Evolutionary conservation across 257 asterid species (phyloP).

Genomic region (Fraxinus americana): DNA sequence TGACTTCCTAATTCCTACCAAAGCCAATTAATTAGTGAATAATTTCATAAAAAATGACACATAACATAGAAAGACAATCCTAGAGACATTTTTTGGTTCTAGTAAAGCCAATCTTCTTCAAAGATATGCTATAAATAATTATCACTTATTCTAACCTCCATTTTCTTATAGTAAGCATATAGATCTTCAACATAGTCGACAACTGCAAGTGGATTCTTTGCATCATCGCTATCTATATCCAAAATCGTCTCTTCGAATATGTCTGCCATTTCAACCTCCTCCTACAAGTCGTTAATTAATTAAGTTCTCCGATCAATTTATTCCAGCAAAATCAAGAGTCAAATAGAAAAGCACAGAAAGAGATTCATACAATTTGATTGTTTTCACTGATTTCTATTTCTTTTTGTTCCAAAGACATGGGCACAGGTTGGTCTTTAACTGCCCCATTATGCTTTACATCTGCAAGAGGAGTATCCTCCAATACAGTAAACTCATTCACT

Average conservation of each 20-base stretch:
- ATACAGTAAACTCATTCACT: slow-evolving; percentile 38
- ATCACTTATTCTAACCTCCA: slow-evolving; percentile 53
- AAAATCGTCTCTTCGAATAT: slow-evolving; percentile 64
- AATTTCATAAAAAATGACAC: no score
- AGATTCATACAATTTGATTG: slow-evolving; percentile 46
- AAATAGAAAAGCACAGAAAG: background rate
- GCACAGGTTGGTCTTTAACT: slow-evolving; percentile 63
- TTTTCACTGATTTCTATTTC: slow-evolving; percentile 46
- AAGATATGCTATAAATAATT: background rate
- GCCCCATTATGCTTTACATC: slow-evolving; percentile 49
- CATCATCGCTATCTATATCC: slow-evolving; percentile 73
- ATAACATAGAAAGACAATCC: no score
- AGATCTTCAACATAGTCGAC: slow-evolving; percentile 81
- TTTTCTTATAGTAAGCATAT: slow-evolving; percentile 66
- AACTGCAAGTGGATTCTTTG: slow-evolving; percentile 69
- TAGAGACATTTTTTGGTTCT: no score
- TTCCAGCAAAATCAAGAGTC: background rate
- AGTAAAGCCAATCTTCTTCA: no score
- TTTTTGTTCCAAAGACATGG: slow-evolving; percentile 78
- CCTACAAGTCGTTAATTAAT: slow-evolving; percentile 15
- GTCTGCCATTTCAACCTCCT: slow-evolving; percentile 96
- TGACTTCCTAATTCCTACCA: background rate
- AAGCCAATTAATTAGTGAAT: background rate
- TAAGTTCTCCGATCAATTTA: no score
- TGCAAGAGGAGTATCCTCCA: slow-evolving; percentile 58